Base-by-base conservation (phyloP, 2,329 filamentous ascomycete genomes). In the Cladorrhinum sp. region DNA sequence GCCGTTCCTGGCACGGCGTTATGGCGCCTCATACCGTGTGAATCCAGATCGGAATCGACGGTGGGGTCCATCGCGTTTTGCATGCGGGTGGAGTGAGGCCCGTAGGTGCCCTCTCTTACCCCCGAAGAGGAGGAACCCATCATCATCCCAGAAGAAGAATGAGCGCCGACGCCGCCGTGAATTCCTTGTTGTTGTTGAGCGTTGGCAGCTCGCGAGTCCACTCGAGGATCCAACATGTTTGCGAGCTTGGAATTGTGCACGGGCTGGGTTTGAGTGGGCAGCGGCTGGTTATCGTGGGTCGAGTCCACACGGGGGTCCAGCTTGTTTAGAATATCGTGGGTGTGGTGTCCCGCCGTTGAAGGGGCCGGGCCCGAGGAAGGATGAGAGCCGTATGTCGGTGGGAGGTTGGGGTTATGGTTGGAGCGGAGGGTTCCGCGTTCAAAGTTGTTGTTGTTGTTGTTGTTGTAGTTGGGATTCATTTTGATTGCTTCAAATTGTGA, bases 251-350 rank as follows among this genome's bases (percentile, higher is more conserved):
- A 59, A 3, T 22, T 41, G 60, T 66, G 65, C 9, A 45, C 41
- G 61, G 65, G 29, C 62, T 64, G 62, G 9, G 60, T 55, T 41
- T 50, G 56, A 41, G 20, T 41, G 2, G 55, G n/a, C 48, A 65
- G 56, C 24, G 65, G 60, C 3, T 55, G 50, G 9, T 58, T 48
- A 57, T 69, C 67, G 25, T 58, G 60, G 13, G 65, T 65, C 51
- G 60, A 64, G 62, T 69, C 65, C 55, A 68, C 57, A 49, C 59
- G 58, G 2, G 66, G 67, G 58, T 69, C 67, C 23, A 69, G 55
- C 58, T 69, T 69, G 66, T 69, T 69, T 53, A 69, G 50, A 22
- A 66, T 29, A 61, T 69, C 67, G 63, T 69, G 67, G 29, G 48
- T 55, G 61, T 69, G 67, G 36, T 60, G 66, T 59, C 67, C 67